Evolutionary conservation across 805 yeast genomes (phyloP), one percentile per base, ranked within the genome.

Genomic region (Yamadazyma nakazawae): DNA sequence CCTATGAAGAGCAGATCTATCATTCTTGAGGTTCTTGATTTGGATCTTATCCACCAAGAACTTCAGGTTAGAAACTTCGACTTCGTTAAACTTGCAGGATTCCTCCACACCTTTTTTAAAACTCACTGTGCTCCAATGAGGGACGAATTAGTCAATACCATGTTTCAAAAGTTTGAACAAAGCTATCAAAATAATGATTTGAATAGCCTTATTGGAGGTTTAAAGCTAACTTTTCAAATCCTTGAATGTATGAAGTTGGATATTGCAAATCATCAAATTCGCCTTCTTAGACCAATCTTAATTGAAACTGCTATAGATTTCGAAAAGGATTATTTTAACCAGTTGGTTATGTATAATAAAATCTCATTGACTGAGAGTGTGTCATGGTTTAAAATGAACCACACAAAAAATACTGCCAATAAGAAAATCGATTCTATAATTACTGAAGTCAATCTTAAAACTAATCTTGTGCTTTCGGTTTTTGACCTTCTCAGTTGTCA

Each of bases 71-170:
- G 85, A 18, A 79, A 86, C n/a, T 78, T 87, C 56, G 87, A 85
- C 62, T 87, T 86, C 67, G 78, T 81, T 16, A 75, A 78, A 32
- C 75, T 89, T 56, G 78, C 91, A 2, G 74, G 74, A 47, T 87
- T 95, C 92, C 74, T 91, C 36, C 81, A 88, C 1, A 72, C 76
- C 28, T 79, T 89, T 28, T 84, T 92, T 67, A 88, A 90, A 66
- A 81, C 84, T 43, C 96, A 88, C 62, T 90, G 97, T 67, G 96
- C 97, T 6, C 97, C 97, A 51, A 89, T 89, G 95, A 79, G 97
- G 61, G 96, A 88, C 64, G 68, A 80, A 35, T 85, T 94, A 90
- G 96, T 91, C 32, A 87, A 81, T 55, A 88, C 84, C 56, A 88
- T 91, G 94, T 79, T 80, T 40, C 56, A 62, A 11, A 78, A 78